Base-by-base conservation (phyloP, 2,329 filamentous ascomycete genomes). In the Pyrenochaeta sp. region DNA sequence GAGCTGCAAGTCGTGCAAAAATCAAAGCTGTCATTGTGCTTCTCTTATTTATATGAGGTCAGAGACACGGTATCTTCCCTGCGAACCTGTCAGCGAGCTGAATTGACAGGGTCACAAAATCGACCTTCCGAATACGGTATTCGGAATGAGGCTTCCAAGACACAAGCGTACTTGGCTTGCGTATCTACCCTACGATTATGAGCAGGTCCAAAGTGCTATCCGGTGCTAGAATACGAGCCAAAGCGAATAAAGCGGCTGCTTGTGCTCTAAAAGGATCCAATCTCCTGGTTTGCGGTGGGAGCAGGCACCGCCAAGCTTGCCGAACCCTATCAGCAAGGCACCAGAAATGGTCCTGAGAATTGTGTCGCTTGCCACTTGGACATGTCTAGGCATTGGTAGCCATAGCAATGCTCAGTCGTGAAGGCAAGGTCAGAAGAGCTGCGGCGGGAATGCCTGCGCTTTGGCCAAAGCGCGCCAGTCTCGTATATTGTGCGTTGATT, bases 181-280 rank as follows among this genome's bases (percentile, higher is more conserved):
- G 50, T 47, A 44, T 33, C 33, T 49, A 17, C 42, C 45, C 54
- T 58, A 60, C 60, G 48, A 59, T 57, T 57, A 42, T 53, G 35
- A 61, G 61, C 58, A 61, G 56, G 58, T 64, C 53, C 41, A n/a
- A 54, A 54, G n/a, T 51, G 49, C 60, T 64, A 61, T 64, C 61
- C 57, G 37, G 40, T 45, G 52, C 52, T 48, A 27, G 11, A 47
- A 18, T 33, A 32, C 49, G 47, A 39, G 10, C 47, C 45, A 49
- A 55, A 41, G 39, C 41, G 27, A 49, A 52, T 14, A 14, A 33
- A 23, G 12, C 15, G 29, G 32, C 31, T 33, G 33, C 27, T 12
- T 30, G 35, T 47, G n/a, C 40, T 20, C 36, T 27, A 18, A 30
- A 18, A 40, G 31, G 17, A 49, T 49, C 49, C 52, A 51, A 30